Evolutionary conservation across 2,329 filamentous ascomycete species (phyloP), one percentile per base, ranked within the genome.

Genomic region (Beauveria pseudobassiana): DNA sequence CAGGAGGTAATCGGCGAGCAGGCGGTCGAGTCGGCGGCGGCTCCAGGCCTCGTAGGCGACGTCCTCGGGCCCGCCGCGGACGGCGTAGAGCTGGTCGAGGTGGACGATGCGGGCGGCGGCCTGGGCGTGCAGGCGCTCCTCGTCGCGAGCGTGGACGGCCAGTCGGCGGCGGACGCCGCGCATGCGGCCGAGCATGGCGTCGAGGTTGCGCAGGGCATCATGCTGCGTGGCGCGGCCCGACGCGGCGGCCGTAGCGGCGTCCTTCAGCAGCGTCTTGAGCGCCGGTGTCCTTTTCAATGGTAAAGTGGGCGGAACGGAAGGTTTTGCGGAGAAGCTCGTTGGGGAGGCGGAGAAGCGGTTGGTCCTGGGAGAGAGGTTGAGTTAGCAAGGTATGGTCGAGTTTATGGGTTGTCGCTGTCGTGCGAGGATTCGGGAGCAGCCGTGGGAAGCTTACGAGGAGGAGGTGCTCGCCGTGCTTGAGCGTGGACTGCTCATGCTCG

Each of bases 41-140:
- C 89, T 91, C 95, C 95, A 99, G 62, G 84, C 80, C 71, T 98
- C 93, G 76, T 98, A 99, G 71, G 91, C 91, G 67, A 96, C 91
- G 72, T 99, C 95, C 58, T 91, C 89, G 64, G 97, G 80, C 64
- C 86, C 90, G 62, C 86, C 89, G 62, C 88, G 84, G 68, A 98
- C 90, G 50, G 82, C 76, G 73, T 95, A 91, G 5, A 99, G 80
- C 67, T 92, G 86, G 67, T 90, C 84, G 40, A 99, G 79, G 75
- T 99, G 93, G 28, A 83, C 79, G 63, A 96, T 86, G 38, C 95
- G 85, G 65, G 90, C 88, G 59, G 86, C 84, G 34, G 90, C 85
- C 69, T 96, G 88, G 7, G 81, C 80, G 70, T 96, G 90, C 16
- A 97, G 81, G 18, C 82, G 80, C 62, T 83, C 82, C 75, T 98